Percentiles rank a stretch among this genome's conserved stretches.
These are phyloP conservation scores for Aschersonia sp. DNA, from an alignment of 2,329 filamentous ascomycete genomes.

Conservation along the genomic window DNA sequence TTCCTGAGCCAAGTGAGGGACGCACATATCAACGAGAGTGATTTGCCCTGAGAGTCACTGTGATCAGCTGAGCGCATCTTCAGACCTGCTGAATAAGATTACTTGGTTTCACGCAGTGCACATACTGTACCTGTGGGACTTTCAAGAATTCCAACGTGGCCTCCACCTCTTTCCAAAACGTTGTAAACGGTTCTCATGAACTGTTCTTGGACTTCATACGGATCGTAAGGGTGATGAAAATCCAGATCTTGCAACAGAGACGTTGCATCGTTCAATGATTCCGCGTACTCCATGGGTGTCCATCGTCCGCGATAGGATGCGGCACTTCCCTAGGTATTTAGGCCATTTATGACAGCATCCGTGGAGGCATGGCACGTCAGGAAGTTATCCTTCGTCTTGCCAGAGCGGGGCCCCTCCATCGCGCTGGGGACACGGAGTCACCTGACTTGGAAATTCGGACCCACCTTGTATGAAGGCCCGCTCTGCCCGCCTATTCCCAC, in stretches of 20 bases:
- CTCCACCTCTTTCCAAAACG: constrained; percentile 53
- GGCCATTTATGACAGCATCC: too few relatives aligned
- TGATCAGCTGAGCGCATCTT: background rate
- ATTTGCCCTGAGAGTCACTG: constrained; percentile 53
- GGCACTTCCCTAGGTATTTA: too few relatives aligned
- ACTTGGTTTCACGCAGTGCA: background rate
- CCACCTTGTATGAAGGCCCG: background rate
- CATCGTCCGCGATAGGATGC: background rate
- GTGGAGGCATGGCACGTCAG: too few relatives aligned
- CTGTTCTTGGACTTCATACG: constrained; percentile 74
- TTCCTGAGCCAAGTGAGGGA: constrained; percentile 83
- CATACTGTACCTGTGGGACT: constrained; percentile 69
- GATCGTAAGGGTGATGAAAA: constrained; percentile 78
- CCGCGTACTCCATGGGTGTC: background rate
- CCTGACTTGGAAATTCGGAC: background rate
- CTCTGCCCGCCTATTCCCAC: background rate
- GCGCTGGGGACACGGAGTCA: background rate
- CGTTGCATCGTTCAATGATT: constrained; percentile 6
- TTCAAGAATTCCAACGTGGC: constrained; percentile 78
- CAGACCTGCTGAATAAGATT: background rate
- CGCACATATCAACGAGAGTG: constrained; percentile 77
- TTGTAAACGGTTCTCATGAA: constrained; percentile 78
- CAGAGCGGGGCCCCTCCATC: too few relatives aligned
- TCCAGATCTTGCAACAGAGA: constrained; percentile 25
- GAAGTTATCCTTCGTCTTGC: too few relatives aligned